Evolutionary conservation across 2,329 filamentous ascomycete species (phyloP).

Genomic region (Microdochium bolleyi): DNA sequence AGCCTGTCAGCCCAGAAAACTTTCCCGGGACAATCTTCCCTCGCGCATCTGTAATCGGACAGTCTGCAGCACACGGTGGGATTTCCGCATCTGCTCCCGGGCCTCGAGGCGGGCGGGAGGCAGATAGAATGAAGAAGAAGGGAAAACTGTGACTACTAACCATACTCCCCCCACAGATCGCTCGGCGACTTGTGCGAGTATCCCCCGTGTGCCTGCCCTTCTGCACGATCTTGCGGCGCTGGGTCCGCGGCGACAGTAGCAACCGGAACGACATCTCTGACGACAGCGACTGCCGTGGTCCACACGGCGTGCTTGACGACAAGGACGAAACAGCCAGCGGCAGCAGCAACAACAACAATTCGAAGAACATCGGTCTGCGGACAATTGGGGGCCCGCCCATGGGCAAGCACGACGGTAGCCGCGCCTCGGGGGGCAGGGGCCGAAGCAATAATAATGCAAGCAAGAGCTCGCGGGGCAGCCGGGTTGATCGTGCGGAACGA

Average conservation of each 20-base stretch:
- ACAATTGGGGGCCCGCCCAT: not conserved
- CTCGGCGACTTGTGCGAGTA: slow-evolving; percentile 3
- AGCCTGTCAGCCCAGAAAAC: not conserved
- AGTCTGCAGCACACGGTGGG: too few relatives aligned
- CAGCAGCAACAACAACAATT: not conserved
- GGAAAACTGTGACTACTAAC: not conserved
- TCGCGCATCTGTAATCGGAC: too few relatives aligned
- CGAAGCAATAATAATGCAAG: not conserved
- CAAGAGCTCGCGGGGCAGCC: not conserved
- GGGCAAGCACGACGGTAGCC: not conserved
- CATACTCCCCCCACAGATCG: slow-evolving; percentile 4
- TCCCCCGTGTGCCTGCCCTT: slow-evolving; percentile 1
- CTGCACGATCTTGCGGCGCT: not conserved
- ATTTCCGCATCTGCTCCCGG: too few relatives aligned
- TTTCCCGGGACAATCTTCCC: not conserved
- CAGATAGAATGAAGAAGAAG: too few relatives aligned
- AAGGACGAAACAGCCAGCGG: not conserved
- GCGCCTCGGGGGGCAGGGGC: not conserved
- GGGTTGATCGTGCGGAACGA: not conserved
- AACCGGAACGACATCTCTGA: not conserved
- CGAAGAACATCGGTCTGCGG: not conserved
- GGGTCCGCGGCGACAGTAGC: not conserved
- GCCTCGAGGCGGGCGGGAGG: too few relatives aligned
- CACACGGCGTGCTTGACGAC: too few relatives aligned
- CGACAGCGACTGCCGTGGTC: not conserved